Evolutionary conservation across 345 rosid species (phyloP), one percentile per base, ranked within the genome.

Genomic region (Acer negundo): DNA sequence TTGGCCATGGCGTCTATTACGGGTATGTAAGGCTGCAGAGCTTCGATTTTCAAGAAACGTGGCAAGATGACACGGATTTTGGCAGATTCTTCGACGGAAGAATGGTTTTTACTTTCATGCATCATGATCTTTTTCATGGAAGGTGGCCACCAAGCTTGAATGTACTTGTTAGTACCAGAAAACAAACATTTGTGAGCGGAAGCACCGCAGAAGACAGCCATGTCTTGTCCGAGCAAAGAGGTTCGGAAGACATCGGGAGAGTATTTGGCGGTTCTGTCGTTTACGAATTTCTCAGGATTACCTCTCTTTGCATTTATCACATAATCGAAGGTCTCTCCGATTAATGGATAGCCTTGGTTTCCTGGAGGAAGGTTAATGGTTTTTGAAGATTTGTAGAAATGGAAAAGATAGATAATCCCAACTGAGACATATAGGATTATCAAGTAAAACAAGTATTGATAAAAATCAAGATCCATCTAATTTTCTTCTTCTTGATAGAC

Each of bases 1-100:
- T 38, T 77, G 3, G 87, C 81, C 87, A 79, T 82, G 31, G 69
- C 44, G 24, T 84, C 87, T 82, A 84, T 79, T 1, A 81, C 73
- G 13, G 81, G 80, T 2, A 84, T 38, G 72, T 77, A 72, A 62
- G 74, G 77, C 28, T 74, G 81, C 16, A 71, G 80, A 15, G 87
- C 64, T 42, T 71, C 83, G 0, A 83, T 79, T 35, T 77, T 77
- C 19, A 84, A 80, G 16, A 79, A 82, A 16, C 73, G 75, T 2
- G 79, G 81, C 17, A 81, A 42, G 69, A 73, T 76, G 51, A 67
- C 61, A 4, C 47, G 62, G 4, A 79, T 26, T 70, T 67, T 76
- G 1, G 69, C 69, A 0, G 82, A 65, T n/a, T 76, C 83, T 51
- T 79, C 79, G 7, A 47, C 23, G 10, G 77, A 47, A 55, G 74